Percentiles rank a stretch among this genome's conserved stretches.
phyloP scores from a whole-genome alignment of 768 basidiomycete species.

The Arthromyces matolae region DNA sequence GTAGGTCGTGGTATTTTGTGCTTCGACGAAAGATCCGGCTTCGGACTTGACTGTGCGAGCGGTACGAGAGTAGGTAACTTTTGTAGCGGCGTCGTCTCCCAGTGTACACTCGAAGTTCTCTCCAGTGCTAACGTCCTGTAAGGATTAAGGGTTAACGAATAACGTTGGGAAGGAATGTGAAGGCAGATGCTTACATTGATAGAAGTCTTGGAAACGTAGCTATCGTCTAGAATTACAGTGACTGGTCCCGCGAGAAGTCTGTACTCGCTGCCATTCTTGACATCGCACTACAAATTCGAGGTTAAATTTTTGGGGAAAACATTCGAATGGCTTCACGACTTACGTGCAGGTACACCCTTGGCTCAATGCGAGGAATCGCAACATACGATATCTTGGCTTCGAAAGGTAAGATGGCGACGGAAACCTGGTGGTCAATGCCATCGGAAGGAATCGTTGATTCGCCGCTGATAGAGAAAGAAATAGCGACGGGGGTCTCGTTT shows the following conservation, averaged over 20 bases:
- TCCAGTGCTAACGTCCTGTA: slow-evolving; percentile 42
- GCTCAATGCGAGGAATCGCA: slow-evolving; percentile 45
- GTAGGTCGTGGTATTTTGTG: slow-evolving; percentile 40
- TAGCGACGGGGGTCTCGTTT: slow-evolving; percentile 48
- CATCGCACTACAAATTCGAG: slow-evolving; percentile 37
- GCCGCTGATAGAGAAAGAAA: slow-evolving; percentile 49
- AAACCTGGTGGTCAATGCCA: slow-evolving; percentile 50
- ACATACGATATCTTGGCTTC: slow-evolving; percentile 44
- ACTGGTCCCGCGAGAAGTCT: slow-evolving; percentile 51
- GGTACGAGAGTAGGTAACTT: slow-evolving; percentile 43
- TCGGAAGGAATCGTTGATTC: slow-evolving; percentile 51
- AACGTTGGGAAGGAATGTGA: not conserved
- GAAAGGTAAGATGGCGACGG: slow-evolving; percentile 46
- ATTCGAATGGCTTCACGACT: slow-evolving; percentile 9
- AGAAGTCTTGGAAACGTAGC: slow-evolving; percentile 51
- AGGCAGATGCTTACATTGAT: slow-evolving; percentile 32
- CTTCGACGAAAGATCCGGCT: slow-evolving; percentile 42
- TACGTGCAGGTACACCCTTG: slow-evolving; percentile 49
- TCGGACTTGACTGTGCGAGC: slow-evolving; percentile 32
- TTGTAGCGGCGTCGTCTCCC: slow-evolving; percentile 41
- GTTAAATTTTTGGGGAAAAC: too few species aligned
- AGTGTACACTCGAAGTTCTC: slow-evolving; percentile 56
- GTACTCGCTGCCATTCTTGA: slow-evolving; percentile 58
- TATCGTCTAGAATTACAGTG: slow-evolving; percentile 53
- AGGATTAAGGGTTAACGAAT: not conserved